These are phyloP conservation scores for Coix lacrymajobi DNA, from an alignment of 176 grass and related monocot genomes.

Conservation along the genomic window DNA sequence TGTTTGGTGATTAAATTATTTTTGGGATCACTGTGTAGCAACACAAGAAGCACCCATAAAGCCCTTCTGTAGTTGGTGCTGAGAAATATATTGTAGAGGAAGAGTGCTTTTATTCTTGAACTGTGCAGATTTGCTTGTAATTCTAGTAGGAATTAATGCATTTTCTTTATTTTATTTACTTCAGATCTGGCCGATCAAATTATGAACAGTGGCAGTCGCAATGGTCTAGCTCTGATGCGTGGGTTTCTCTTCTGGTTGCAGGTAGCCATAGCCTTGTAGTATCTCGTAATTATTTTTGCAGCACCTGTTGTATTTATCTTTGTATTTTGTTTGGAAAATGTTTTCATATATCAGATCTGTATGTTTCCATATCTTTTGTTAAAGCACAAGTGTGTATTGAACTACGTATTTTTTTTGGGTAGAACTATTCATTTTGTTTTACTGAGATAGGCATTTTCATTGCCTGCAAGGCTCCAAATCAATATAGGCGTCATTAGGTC, in stretches of 20 bases:
- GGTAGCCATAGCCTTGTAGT: slow-evolving; percentile 40
- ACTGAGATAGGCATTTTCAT: background rate
- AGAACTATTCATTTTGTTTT: background rate
- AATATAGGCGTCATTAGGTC: background rate
- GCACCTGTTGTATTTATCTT: background rate
- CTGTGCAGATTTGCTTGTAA: background rate
- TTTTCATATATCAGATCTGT: background rate
- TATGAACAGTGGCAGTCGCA: background rate
- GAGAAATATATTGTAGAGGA: slow-evolving; percentile 11
- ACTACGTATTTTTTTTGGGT: background rate
- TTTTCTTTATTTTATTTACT: slow-evolving; percentile 23
- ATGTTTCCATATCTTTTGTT: background rate
- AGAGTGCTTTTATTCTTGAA: slow-evolving; percentile 2
- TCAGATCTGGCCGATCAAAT: slow-evolving; percentile 50
- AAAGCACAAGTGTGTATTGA: background rate
- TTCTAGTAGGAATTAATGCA: background rate
- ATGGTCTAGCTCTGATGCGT: slow-evolving; percentile 65
- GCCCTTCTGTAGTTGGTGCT: background rate
- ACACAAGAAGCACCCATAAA: background rate
- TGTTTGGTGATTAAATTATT: background rate
- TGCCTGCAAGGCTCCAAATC: background rate
- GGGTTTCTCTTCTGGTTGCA: slow-evolving; percentile 81
- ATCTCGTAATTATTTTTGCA: slow-evolving; percentile 1
- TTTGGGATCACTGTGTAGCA: background rate
- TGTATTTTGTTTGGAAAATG: background rate